Conservation (phyloP, 108 stramenopile genomes). For the Mediolabrus comicus region DNA sequence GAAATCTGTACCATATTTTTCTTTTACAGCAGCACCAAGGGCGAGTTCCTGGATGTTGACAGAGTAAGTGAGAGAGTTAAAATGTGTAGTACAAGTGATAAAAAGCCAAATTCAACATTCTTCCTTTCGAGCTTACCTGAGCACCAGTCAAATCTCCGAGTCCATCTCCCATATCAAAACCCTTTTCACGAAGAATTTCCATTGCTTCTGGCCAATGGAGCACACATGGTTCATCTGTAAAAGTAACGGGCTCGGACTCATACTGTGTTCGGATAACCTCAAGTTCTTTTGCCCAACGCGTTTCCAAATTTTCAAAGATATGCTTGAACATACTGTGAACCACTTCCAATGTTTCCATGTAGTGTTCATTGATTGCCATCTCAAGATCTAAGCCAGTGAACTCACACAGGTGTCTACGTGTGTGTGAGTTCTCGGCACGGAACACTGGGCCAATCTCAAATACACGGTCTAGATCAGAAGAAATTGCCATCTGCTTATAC, state of each 20-base stretch:
- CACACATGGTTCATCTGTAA: slow-evolving; percentile 95
- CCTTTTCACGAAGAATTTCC: slow-evolving; percentile 72
- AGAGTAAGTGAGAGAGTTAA: neutral
- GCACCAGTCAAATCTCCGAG: slow-evolving; percentile 89
- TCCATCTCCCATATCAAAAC: slow-evolving; percentile 87
- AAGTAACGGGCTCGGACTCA: slow-evolving; percentile 84
- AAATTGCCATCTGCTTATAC: slow-evolving; percentile 99
- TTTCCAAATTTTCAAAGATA: slow-evolving; percentile 92
- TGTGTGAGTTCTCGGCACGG: slow-evolving; percentile 95
- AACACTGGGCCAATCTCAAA: slow-evolving; percentile 98
- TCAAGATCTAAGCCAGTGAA: slow-evolving; percentile 97
- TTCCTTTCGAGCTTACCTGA: slow-evolving; percentile 32
- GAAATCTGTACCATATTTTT: slow-evolving; percentile 95
- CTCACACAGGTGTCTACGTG: slow-evolving; percentile 93
- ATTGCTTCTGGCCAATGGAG: slow-evolving; percentile 97
- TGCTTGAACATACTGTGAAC: slow-evolving; percentile 93
- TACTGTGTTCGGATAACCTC: slow-evolving; percentile 90
- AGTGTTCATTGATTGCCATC: slow-evolving; percentile 95
- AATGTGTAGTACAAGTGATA: neutral
- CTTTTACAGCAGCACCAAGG: slow-evolving; percentile 89
- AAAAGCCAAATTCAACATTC: too few relatives aligned
- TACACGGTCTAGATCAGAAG: slow-evolving; percentile 89
- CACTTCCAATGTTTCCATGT: slow-evolving; percentile 93
- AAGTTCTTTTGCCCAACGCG: slow-evolving; percentile 77
- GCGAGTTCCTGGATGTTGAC: slow-evolving; percentile 68